Conservation (phyloP, 1,139 yeast species). For the Taiozyma onychis region DNA sequence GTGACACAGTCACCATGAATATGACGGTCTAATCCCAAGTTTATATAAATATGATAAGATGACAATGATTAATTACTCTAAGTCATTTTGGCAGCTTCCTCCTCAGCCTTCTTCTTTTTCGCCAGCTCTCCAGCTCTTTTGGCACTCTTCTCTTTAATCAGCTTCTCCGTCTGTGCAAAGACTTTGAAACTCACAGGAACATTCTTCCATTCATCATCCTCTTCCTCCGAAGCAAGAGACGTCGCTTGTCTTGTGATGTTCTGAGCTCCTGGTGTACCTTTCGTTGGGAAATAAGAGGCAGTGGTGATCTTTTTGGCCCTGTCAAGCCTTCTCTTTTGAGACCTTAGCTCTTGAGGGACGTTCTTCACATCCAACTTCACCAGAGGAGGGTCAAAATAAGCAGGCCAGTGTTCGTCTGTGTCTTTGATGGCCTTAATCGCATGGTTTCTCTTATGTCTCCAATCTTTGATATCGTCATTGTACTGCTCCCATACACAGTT, state of each 20-base stretch:
- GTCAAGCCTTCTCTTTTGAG: constrained; percentile 20
- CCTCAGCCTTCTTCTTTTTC: not conserved
- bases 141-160: constrained; percentile 40
- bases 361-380: constrained; percentile 31
- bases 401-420: constrained; percentile 69
- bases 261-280: constrained; percentile 30
- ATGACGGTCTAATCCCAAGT: not conserved
- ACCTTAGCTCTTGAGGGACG: constrained; percentile 32
- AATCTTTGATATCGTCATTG: constrained; percentile 80
- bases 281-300: constrained; percentile 27
- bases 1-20: not conserved
- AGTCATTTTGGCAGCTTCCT: not conserved
- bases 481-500: constrained; percentile 96
- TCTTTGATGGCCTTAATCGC: constrained; percentile 56
- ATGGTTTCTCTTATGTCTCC: constrained; percentile 54
- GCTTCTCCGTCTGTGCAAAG: constrained; percentile 78
- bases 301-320: constrained; percentile 22
- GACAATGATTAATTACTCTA: not conserved
- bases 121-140: constrained; percentile 12
- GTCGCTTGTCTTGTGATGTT: constrained; percentile 17
- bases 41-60: not conserved
- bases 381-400: constrained; percentile 71
- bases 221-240: constrained; percentile 25
- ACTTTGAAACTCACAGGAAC: constrained; percentile 75
- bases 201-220: constrained; percentile 53